Evolutionary conservation across 2,329 filamentous ascomycete genomes (phyloP).

Genomic region (Xylariaceae sp.): DNA sequence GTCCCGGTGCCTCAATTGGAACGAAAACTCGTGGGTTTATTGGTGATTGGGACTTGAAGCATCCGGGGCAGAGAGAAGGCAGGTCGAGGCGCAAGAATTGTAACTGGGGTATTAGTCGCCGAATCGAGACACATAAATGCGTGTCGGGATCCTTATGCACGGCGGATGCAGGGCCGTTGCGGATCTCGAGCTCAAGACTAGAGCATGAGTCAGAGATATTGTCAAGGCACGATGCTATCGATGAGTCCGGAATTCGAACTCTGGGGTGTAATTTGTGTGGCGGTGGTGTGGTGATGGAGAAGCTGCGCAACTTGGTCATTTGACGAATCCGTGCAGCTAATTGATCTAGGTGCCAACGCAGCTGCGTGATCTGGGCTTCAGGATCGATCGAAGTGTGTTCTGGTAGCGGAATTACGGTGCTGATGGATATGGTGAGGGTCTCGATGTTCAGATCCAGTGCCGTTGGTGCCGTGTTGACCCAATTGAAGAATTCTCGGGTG

Average conservation of each 20-base stretch:
- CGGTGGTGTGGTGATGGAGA: background rate
- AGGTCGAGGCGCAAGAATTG: slow-evolving; percentile 6
- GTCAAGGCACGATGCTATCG: slow-evolving; percentile 3
- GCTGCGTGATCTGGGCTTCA: background rate
- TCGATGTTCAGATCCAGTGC: background rate
- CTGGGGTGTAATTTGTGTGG: background rate
- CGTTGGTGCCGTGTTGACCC: background rate
- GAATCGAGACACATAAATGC: slow-evolving; percentile 11
- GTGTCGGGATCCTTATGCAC: background rate
- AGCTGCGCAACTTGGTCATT: slow-evolving; percentile 2
- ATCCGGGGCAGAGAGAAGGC: slow-evolving; percentile 4
- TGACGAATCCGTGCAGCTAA: slow-evolving; percentile 5
- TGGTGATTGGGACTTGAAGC: slow-evolving; percentile 6
- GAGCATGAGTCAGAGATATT: slow-evolving; percentile 3
- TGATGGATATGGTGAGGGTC: slow-evolving; percentile 4
- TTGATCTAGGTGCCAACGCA: background rate
- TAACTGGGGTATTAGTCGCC: slow-evolving; percentile 5
- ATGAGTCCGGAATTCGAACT: background rate
- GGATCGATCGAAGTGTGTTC: background rate
- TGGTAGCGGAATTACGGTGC: background rate
- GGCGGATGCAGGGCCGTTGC: background rate
- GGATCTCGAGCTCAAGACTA: slow-evolving; percentile 2
- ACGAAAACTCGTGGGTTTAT: background rate
- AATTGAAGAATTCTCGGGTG: background rate
- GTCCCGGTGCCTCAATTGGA: background rate